Conservation (phyloP, 768 basidiomycete genomes). For the Hypholoma sublateritium region DNA sequence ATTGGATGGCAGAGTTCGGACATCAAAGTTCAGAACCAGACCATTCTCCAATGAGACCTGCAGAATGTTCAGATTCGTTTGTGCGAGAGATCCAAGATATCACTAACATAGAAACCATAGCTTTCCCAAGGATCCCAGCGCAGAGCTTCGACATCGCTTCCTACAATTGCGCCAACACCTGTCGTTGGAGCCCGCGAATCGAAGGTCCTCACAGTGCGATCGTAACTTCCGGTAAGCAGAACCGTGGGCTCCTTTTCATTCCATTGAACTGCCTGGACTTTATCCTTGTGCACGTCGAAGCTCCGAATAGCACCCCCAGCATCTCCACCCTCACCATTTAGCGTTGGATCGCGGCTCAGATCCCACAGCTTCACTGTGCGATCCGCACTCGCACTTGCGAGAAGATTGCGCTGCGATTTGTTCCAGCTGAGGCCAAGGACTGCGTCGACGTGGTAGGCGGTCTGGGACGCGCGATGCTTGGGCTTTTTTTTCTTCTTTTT, state of each 20-base stretch:
- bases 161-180: conserved; percentile 82
- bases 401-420: conserved; percentile 79
- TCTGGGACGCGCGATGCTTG: conserved; percentile 59
- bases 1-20: conserved; percentile 74
- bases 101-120: conserved; percentile 79
- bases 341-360: conserved; percentile 65
- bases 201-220: conserved; percentile 92
- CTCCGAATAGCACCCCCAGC: conserved; percentile 74
- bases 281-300: conserved; percentile 87
- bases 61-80: background rate
- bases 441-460: conserved; percentile 87
- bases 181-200: conserved; percentile 83
- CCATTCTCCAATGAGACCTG: conserved; percentile 96
- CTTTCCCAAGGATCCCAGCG: conserved; percentile 96
- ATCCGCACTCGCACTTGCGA: conserved; percentile 93
- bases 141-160: conserved; percentile 91
- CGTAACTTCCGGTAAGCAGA: conserved; percentile 90
- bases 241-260: conserved; percentile 87
- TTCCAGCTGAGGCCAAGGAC: conserved; percentile 96
- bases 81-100: background rate
- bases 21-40: conserved; percentile 89
- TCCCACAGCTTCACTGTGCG: conserved; percentile 98
- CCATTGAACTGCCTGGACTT: conserved; percentile 97
- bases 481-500: conserved; percentile 95
- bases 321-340: conserved; percentile 40